Conservation (phyloP, 805 yeast species). For the Candida krabiensis region DNA sequence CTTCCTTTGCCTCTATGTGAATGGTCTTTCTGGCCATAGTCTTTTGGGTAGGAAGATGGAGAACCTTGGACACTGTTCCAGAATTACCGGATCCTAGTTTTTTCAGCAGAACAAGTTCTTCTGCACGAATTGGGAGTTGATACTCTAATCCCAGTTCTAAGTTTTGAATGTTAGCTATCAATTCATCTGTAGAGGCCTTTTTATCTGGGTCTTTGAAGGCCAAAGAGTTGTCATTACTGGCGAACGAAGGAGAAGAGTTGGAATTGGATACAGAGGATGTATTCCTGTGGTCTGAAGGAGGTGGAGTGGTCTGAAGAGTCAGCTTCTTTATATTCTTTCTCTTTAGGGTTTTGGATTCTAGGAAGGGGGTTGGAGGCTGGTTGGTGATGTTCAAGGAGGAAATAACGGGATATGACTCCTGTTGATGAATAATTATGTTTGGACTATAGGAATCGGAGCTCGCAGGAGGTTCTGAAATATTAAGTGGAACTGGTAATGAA, state of each 20-base stretch:
- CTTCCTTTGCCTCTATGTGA: conserved; percentile 78
- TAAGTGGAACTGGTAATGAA: too few species aligned
- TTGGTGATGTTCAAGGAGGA: conserved; percentile 6
- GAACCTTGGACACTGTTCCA: conserved; percentile 85
- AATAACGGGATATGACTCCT: neutral
- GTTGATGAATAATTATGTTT: conserved; percentile 5
- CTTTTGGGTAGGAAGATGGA: conserved; percentile 85
- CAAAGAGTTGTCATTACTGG: conserved; percentile 15
- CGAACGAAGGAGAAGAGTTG: conserved; percentile 16
- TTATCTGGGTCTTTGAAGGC: conserved; percentile 30
- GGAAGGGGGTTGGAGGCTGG: conserved; percentile 19
- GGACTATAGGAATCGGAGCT: conserved; percentile 2
- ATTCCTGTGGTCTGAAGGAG: neutral
- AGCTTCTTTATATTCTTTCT: conserved; percentile 61
- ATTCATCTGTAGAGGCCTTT: conserved; percentile 34
- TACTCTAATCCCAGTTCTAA: conserved; percentile 56
- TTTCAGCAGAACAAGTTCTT: conserved; percentile 72
- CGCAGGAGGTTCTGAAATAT: neutral
- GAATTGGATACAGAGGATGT: conserved; percentile 1
- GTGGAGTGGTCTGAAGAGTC: conserved; percentile 33
- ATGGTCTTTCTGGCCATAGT: conserved; percentile 90
- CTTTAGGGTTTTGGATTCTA: conserved; percentile 43
- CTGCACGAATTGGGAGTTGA: conserved; percentile 50
- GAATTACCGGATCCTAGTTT: conserved; percentile 91
- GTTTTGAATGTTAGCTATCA: conserved; percentile 46